phyloP scores from a whole-genome alignment of 805 yeast species.

The Ogataea haglerorum region DNA sequence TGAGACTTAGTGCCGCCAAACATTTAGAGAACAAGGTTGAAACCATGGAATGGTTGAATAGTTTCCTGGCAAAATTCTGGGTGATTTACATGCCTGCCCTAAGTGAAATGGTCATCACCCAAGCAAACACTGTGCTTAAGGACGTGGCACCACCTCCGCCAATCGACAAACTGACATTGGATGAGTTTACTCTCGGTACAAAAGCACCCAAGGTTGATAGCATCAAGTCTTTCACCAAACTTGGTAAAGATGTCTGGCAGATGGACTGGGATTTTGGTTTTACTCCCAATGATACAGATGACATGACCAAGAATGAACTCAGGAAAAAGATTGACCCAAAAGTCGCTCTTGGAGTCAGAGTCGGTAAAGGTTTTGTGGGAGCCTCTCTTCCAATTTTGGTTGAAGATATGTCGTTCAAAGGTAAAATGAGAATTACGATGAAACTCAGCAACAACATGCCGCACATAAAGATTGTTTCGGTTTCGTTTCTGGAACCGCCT shows the following conservation, averaged over 20 bases:
- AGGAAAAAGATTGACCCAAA: constrained; percentile 72
- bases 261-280: constrained; percentile 85
- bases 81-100: constrained; percentile 84
- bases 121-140: constrained; percentile 63
- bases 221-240: constrained; percentile 68
- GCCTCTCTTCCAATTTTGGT: constrained; percentile 75
- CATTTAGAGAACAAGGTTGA: constrained; percentile 61
- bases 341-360: constrained; percentile 73
- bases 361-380: constrained; percentile 78
- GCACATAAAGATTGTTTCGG: constrained; percentile 68
- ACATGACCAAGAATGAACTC: constrained; percentile 75
- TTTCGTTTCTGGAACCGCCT: constrained; percentile 76
- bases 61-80: constrained; percentile 79
- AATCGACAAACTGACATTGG: constrained; percentile 67
- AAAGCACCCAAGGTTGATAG: constrained; percentile 75
- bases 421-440: constrained; percentile 63
- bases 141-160: constrained; percentile 82
- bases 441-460: constrained; percentile 66
- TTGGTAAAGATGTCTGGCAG: constrained; percentile 64
- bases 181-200: constrained; percentile 76
- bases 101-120: constrained; percentile 67
- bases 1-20: constrained; percentile 60
- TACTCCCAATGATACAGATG: constrained; percentile 78
- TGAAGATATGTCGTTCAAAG: constrained; percentile 75
- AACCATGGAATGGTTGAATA: constrained; percentile 79